Percentiles rank a stretch among this genome's conserved stretches.
These are phyloP conservation scores for Sicyos edulis DNA, from an alignment of 306 rosid genomes.

Conservation along the genomic window DNA sequence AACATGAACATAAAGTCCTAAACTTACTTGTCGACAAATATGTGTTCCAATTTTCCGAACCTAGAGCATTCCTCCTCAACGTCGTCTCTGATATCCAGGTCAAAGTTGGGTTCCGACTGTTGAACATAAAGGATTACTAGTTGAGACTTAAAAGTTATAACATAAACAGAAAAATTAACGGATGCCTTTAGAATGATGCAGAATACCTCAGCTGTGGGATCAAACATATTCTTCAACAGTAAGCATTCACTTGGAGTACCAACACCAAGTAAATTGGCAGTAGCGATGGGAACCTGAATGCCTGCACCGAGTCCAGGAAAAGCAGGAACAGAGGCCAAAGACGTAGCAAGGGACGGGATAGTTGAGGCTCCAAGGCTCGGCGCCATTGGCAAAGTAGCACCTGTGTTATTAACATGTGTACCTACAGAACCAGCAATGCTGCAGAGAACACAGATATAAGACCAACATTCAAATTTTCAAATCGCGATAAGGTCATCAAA, in stretches of 20 bases:
- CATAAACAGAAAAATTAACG: not conserved
- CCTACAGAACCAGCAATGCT: slow-evolving; percentile 61
- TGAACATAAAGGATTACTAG: slow-evolving; percentile 5
- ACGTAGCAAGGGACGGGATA: slow-evolving; percentile 26
- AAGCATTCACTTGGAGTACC: slow-evolving; percentile 91
- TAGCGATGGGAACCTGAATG: slow-evolving; percentile 46
- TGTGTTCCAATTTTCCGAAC: slow-evolving; percentile 68
- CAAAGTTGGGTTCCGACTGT: slow-evolving; percentile 80
- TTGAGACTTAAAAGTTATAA: slow-evolving; percentile 31
- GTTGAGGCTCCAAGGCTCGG: slow-evolving; percentile 38
- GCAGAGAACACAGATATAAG: slow-evolving; percentile 31
- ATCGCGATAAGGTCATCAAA: slow-evolving; percentile 21
- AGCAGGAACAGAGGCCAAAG: slow-evolving; percentile 42
- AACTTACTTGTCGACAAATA: slow-evolving; percentile 77
- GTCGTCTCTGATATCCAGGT: slow-evolving; percentile 84
- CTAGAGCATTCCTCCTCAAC: slow-evolving; percentile 85
- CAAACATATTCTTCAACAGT: slow-evolving; percentile 82
- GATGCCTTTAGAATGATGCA: not conserved
- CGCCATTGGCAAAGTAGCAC: slow-evolving; percentile 39
- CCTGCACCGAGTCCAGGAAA: slow-evolving; percentile 50
- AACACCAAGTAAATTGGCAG: slow-evolving; percentile 43
- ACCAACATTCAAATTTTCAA: slow-evolving; percentile 18
- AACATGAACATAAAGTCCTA: not conserved
- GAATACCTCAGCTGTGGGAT: slow-evolving; percentile 78
- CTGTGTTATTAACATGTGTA: slow-evolving; percentile 42